Conservation (phyloP, 768 basidiomycete species). For the Pulveroboletus sp. region DNA sequence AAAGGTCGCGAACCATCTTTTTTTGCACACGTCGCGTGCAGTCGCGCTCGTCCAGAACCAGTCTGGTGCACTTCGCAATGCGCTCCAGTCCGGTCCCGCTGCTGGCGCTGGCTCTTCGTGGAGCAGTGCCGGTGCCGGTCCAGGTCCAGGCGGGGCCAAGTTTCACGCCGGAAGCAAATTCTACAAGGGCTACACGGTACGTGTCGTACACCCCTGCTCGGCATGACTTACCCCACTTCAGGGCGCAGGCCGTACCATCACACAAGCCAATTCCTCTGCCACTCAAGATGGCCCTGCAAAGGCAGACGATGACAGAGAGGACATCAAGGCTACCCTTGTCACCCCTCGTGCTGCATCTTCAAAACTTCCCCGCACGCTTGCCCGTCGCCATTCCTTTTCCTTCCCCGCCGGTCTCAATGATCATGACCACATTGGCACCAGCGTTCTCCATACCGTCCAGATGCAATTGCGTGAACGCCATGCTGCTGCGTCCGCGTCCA, state of each 20-base stretch:
- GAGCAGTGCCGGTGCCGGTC: constrained; percentile 44
- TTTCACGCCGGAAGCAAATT: constrained; percentile 71
- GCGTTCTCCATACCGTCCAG: constrained; percentile 63
- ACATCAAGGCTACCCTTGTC: constrained; percentile 35
- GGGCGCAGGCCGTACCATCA: constrained; percentile 69
- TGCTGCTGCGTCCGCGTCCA: constrained; percentile 30
- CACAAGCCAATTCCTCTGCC: constrained; percentile 65
- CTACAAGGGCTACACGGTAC: constrained; percentile 64
- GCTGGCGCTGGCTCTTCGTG: constrained; percentile 51
- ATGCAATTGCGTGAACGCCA: constrained; percentile 62
- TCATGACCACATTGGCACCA: constrained; percentile 34
- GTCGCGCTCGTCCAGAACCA: constrained; percentile 76
- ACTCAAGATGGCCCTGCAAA: constrained; percentile 47
- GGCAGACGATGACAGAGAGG: constrained; percentile 61
- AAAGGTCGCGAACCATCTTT: constrained; percentile 75
- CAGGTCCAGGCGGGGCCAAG: constrained; percentile 72
- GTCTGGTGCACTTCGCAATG: constrained; percentile 68
- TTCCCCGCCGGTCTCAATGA: constrained; percentile 42
- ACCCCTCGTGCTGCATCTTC: constrained; percentile 26
- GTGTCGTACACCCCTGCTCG: constrained; percentile 18
- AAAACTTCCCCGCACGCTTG: constrained; percentile 42
- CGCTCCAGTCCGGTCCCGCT: constrained; percentile 55
- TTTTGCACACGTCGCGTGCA: constrained; percentile 74
- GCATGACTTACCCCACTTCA: constrained; percentile 26
- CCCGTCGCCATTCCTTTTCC: constrained; percentile 61